These are phyloP conservation scores for Apiotrichum mycotoxinovorans DNA, from an alignment of 1,284 basidiomycete species.

Conservation along the genomic window DNA sequence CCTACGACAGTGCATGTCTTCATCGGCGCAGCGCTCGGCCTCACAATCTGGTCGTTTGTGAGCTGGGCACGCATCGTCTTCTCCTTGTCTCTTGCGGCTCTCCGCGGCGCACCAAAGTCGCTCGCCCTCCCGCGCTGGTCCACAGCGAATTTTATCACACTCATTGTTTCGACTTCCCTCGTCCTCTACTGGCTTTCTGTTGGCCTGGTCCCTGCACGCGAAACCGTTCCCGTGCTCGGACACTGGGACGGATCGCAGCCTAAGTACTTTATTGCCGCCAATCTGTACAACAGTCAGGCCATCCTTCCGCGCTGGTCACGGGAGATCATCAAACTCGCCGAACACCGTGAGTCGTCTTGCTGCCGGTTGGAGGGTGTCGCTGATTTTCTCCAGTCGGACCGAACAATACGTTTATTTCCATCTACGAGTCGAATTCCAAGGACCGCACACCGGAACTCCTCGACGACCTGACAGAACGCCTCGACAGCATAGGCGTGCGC, in stretches of 20 bases:
- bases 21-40: conserved; percentile 15
- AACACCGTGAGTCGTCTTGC: conserved; percentile 24
- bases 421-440: conserved; percentile 57
- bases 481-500: conserved; percentile 41
- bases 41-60: conserved; percentile 21
- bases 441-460: conserved; percentile 54
- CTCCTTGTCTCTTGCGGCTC: neutral
- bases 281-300: conserved; percentile 34
- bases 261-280: conserved; percentile 35
- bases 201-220: conserved; percentile 16
- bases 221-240: conserved; percentile 15
- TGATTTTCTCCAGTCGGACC: conserved; percentile 49
- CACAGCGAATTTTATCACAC: neutral
- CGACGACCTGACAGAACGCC: conserved; percentile 41
- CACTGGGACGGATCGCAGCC: neutral
- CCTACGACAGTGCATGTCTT: conserved; percentile 38
- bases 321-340: conserved; percentile 22
- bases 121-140: conserved; percentile 2
- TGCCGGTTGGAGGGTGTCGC: no score
- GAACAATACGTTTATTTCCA: conserved; percentile 58
- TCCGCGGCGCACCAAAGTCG: neutral
- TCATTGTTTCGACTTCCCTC: conserved; percentile 14
- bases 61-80: conserved; percentile 16
- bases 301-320: conserved; percentile 25
- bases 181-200: conserved; percentile 20